phyloP scores from a whole-genome alignment of 2,329 filamentous ascomycete species.

The Aspergillus sojae region DNA sequence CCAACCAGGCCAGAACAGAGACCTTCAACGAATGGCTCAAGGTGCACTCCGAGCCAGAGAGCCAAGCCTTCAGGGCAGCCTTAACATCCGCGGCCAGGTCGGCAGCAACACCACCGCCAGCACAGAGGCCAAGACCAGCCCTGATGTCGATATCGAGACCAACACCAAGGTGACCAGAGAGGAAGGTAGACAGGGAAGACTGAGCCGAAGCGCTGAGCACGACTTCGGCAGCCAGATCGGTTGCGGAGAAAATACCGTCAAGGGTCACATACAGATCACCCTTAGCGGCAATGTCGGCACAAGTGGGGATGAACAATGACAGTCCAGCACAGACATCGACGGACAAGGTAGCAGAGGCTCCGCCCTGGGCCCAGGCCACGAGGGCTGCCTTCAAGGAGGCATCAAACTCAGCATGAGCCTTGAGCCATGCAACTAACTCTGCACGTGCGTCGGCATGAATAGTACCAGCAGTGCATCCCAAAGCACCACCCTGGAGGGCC shows the following conservation, averaged over 20 bases:
- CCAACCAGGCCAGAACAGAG: constrained; percentile 36
- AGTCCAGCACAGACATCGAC: constrained; percentile 34
- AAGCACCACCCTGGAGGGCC: constrained; percentile 38
- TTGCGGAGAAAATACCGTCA: constrained; percentile 37
- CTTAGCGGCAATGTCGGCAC: constrained; percentile 38
- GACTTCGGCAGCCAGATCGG: constrained; percentile 31
- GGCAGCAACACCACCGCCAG: constrained; percentile 35
- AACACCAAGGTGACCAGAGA: constrained; percentile 23
- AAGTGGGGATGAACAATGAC: constrained; percentile 37
- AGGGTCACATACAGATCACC: constrained; percentile 39
- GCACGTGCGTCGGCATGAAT: constrained; percentile 32
- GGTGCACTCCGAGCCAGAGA: constrained; percentile 29
- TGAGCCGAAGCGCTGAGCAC: constrained; percentile 35
- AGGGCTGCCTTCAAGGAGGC: constrained; percentile 32
- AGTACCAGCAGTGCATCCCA: constrained; percentile 35
- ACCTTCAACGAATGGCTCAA: constrained; percentile 33
- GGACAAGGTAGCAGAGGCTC: constrained; percentile 26
- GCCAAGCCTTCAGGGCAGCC: constrained; percentile 34
- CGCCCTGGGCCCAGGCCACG: constrained; percentile 36
- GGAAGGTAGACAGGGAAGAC: constrained; percentile 31
- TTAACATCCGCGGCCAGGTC: constrained; percentile 36
- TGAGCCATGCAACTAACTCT: constrained; percentile 35
- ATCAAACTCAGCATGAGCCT: constrained; percentile 27
- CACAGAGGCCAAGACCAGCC: constrained; percentile 37
- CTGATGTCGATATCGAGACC: constrained; percentile 31